Conservation (phyloP, 2,329 filamentous ascomycete genomes). For the Penicillium sp. region DNA sequence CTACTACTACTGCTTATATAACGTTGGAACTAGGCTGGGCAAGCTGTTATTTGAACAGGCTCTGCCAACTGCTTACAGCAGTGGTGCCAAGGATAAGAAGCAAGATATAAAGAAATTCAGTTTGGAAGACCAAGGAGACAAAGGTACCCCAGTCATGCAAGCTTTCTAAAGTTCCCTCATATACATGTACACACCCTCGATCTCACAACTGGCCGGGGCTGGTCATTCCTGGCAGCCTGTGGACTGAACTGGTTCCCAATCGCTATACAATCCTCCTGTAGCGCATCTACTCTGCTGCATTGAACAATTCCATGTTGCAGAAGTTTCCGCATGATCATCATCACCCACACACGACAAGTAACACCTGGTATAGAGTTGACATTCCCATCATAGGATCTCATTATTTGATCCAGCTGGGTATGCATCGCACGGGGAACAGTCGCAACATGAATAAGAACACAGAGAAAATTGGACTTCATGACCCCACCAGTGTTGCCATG, state of each 20-base stretch:
- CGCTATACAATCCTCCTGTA: slow-evolving; percentile 22
- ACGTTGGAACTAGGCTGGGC: too few relatives aligned
- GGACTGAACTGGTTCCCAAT: slow-evolving; percentile 19
- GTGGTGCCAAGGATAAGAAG: too few relatives aligned
- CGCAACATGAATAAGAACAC: slow-evolving; percentile 22
- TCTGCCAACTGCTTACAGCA: too few relatives aligned
- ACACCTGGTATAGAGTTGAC: slow-evolving; percentile 26
- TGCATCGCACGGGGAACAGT: slow-evolving; percentile 13
- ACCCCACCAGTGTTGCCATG: slow-evolving; percentile 15
- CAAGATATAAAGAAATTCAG: too few relatives aligned
- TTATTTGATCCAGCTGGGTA: slow-evolving; percentile 19
- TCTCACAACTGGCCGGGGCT: slow-evolving; percentile 18
- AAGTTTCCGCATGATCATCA: slow-evolving; percentile 18
- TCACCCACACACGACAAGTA: slow-evolving; percentile 26
- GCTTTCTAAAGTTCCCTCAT: too few relatives aligned
- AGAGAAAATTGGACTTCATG: slow-evolving; percentile 22
- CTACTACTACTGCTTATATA: too few relatives aligned
- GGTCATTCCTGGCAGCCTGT: slow-evolving; percentile 10
- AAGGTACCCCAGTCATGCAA: too few relatives aligned
- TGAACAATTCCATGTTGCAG: slow-evolving; percentile 17
- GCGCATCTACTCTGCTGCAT: slow-evolving; percentile 10
- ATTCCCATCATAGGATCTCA: slow-evolving; percentile 20
- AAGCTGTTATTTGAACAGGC: too few relatives aligned
- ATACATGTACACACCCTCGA: slow-evolving; percentile 14
- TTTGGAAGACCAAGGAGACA: too few relatives aligned